Base-by-base conservation (phyloP, 345 rosid genomes). In the Salix arbutifolia region DNA sequence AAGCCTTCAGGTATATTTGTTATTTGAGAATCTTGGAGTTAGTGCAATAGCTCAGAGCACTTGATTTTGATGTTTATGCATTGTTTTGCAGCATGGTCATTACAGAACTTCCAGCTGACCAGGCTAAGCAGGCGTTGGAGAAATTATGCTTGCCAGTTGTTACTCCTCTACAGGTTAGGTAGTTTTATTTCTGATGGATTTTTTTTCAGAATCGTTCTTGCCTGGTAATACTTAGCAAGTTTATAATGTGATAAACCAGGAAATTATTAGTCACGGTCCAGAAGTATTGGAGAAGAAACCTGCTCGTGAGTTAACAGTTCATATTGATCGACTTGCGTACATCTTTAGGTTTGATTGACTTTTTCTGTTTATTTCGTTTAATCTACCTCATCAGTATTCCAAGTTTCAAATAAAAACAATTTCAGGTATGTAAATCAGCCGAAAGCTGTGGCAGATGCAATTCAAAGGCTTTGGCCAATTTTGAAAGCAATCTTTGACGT, bases 261-360 rank as follows among this genome's bases (percentile, higher is more conserved):
- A 90, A 85, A 80, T 87, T 14, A 79, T 91, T 73, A 87, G 80
- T 86, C 93, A 87, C 79, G 93, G 96, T 12, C 87, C 87, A 77
- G 94, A 94, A 85, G 82, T 87, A 78, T 83, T 96, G 83, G 94
- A 84, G 75, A 94, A 93, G 91, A 96, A 89, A 84, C 96, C 85
- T 83, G 92, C 97, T 73, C 93, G 93, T 12, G 99, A 96, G 72
- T 79, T 96, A 81, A 94, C 97, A 7, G 90, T 96, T 82, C 94
- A 92, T 83, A 94, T 96, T 77, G 99, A 96, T 83, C 92, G 98
- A 65, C 89, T 96, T 84, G 99, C 98, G 66, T 91, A 87, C 87
- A 91, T 96, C 80, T 96, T 96, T 86, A 90, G 99, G 99, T 96
- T 74, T 46, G 88, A 81, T 74, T 48, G 71, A 62, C 71, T 61